These are phyloP conservation scores for Oenanthe sinensis DNA, from an alignment of 129 eudicot species.

Conservation along the genomic window DNA sequence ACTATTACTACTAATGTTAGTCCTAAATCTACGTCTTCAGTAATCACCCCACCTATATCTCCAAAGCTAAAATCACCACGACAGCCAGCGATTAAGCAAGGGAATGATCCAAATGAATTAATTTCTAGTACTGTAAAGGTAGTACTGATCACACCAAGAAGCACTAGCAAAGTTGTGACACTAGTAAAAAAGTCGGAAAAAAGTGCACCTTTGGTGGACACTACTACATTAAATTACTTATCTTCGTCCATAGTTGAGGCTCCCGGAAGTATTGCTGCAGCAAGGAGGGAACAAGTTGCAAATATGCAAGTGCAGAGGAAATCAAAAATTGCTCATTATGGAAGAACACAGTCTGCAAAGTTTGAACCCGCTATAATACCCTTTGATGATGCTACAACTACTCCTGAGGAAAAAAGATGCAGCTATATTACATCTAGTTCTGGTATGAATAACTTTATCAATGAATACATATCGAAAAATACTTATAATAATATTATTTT, in stretches of 20 bases:
- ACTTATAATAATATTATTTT: not conserved
- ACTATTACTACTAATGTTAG: not conserved
- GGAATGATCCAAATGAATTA: slow-evolving; percentile 21
- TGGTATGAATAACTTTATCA: slow-evolving; percentile 24
- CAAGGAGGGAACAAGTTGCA: slow-evolving; percentile 75
- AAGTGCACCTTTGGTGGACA: slow-evolving; percentile 12
- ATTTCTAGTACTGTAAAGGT: slow-evolving; percentile 37
- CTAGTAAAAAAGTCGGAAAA: slow-evolving; percentile 36
- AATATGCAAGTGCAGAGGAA: slow-evolving; percentile 70
- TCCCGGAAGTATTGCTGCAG: slow-evolving; percentile 84
- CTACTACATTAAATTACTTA: slow-evolving; percentile 22
- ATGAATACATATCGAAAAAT: not conserved
- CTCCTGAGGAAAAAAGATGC: slow-evolving; percentile 61
- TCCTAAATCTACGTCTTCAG: not conserved
- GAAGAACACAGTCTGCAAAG: slow-evolving; percentile 56
- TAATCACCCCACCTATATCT: slow-evolving; percentile 32
- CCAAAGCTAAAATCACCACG: slow-evolving; percentile 55
- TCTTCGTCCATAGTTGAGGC: slow-evolving; percentile 42
- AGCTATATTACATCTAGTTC: slow-evolving; percentile 70
- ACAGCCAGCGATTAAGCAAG: slow-evolving; percentile 36
- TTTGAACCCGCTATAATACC: slow-evolving; percentile 27
- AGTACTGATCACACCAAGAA: slow-evolving; percentile 13
- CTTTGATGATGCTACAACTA: slow-evolving; percentile 13
- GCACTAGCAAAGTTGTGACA: slow-evolving; percentile 12
- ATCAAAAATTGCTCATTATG: slow-evolving; percentile 79